Base-by-base conservation (phyloP, 2,329 filamentous ascomycete species). In the Aspergillaceae sp. region DNA sequence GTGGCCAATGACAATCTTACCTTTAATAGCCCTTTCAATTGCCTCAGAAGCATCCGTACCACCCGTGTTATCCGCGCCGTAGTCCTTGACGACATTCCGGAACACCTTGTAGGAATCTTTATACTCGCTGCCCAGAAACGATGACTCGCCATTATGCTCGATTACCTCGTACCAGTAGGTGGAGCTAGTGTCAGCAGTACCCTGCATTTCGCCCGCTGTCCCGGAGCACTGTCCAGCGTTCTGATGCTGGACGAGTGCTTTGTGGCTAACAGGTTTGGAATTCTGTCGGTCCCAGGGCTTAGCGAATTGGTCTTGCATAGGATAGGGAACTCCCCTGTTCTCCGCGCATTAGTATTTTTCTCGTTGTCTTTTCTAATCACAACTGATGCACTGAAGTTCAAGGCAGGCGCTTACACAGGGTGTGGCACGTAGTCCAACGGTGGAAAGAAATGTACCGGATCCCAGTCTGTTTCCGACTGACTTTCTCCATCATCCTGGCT, bases 81-180 rank as follows among this genome's bases (percentile, higher is more conserved):
- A 65, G 37, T 65, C 60, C 3, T 53, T 55, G 10, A 67, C 63
- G 3, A 64, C 62, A 41, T 67, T 65, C 4, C 63, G 61, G 33
- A 66, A 64, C n/a, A 67, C 63, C 4, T 49, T 54, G 47, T 66
- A 67, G 29, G 56, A 56, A 37, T 51, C 44, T 32, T 62, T 65
- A 28, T 56, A 54, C 1, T 49, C 40, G 0, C 50, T 46, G 6
- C 45, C 42, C 48, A 62, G 42, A 40, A 57, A 63, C 1, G 60
- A 62, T 1, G 60, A 61, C 34, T 61, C 42, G 4, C 56, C 60
- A 43, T 61, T 53, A 35, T 63, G 60, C 11, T 48, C 49, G 36
- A 61, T 58, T n/a, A 50, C 47, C 30, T 60, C 59, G 41, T 61
- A 61, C 60, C 60, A 60, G 42, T 56, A 59, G 19, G 19, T 19